Conservation (phyloP, 805 yeast species). For the Candida nanaspora region DNA sequence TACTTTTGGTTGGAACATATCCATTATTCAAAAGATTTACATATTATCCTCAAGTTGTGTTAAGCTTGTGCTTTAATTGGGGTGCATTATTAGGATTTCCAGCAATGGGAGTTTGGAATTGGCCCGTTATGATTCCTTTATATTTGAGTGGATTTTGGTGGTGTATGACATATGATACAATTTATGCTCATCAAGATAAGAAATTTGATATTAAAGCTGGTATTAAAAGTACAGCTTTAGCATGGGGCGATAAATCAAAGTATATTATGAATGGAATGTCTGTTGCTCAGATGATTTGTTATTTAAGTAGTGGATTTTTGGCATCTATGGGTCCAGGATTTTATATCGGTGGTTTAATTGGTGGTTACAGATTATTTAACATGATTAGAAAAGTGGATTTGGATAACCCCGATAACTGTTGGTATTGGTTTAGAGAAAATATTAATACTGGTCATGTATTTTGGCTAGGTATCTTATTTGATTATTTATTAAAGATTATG, state of each 20-base stretch:
- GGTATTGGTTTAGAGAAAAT: constrained; percentile 73
- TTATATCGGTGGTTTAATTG: constrained; percentile 54
- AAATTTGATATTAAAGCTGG: constrained; percentile 83
- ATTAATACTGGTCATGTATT: constrained; percentile 68
- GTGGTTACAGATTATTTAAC: constrained; percentile 57
- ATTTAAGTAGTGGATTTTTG: constrained; percentile 61
- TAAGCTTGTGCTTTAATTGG: constrained; percentile 87
- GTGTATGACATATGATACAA: constrained; percentile 95
- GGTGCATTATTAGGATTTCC: constrained; percentile 93
- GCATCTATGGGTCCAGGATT: constrained; percentile 88
- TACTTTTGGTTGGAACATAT: constrained; percentile 75
- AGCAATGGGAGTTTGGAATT: constrained; percentile 83
- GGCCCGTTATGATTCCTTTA: constrained; percentile 70
- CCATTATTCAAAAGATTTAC: constrained; percentile 94
- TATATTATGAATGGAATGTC: constrained; percentile 59
- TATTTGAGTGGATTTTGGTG: constrained; percentile 74
- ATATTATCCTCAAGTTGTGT: constrained; percentile 84
- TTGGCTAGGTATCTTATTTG: constrained; percentile 59
- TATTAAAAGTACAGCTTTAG: constrained; percentile 89
- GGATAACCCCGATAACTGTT: constrained; percentile 74
- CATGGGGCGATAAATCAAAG: constrained; percentile 82
- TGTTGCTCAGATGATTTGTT: constrained; percentile 57
- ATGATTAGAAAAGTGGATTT: constrained; percentile 73
- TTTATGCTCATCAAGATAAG: constrained; percentile 98
- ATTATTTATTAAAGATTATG: constrained; percentile 45